These are phyloP conservation scores for Sanguinoderma infundibulare DNA, from an alignment of 1,284 basidiomycete genomes.

Conservation along the genomic window DNA sequence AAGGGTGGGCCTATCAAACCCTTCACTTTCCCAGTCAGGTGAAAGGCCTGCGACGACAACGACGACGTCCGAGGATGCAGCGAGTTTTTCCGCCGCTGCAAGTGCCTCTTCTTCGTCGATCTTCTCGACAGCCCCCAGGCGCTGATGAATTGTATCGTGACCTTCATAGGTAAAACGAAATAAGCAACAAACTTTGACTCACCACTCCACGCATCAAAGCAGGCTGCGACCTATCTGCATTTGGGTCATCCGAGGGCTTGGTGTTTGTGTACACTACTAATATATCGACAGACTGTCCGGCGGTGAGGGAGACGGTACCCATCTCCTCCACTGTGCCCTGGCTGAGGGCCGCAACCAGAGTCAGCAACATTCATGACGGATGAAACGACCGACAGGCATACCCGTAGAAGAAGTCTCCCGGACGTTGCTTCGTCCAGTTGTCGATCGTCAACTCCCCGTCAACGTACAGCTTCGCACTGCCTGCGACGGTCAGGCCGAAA, in stretches of 20 bases:
- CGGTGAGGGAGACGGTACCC: conserved; percentile 47
- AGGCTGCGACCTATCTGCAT: conserved; percentile 59
- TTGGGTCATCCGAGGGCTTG: conserved; percentile 48
- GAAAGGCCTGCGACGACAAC: conserved; percentile 68
- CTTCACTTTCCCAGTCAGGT: conserved; percentile 73
- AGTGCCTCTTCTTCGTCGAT: conserved; percentile 64
- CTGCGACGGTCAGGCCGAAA: conserved; percentile 75
- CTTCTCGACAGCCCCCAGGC: conserved; percentile 69
- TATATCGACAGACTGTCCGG: conserved; percentile 52
- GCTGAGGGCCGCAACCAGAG: conserved; percentile 30
- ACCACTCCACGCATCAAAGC: conserved; percentile 72
- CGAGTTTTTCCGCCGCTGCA: conserved; percentile 61
- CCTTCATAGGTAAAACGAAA: not conserved
- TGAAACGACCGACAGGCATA: conserved; percentile 30
- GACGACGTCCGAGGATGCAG: conserved; percentile 59
- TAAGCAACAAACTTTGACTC: conserved; percentile 28
- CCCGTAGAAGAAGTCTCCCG: conserved; percentile 73
- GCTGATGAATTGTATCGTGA: conserved; percentile 36
- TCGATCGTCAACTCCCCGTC: conserved; percentile 65
- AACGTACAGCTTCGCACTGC: conserved; percentile 69
- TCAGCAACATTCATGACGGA: too few relatives aligned
- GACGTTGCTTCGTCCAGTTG: conserved; percentile 71
- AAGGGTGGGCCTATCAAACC: conserved; percentile 65
- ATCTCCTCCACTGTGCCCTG: conserved; percentile 70
- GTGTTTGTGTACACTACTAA: conserved; percentile 69